Percentiles rank a stretch among this genome's conserved stretches.
Conservation (phyloP, 139 green algal genomes). For the Ostreobium quekettii region DNA sequence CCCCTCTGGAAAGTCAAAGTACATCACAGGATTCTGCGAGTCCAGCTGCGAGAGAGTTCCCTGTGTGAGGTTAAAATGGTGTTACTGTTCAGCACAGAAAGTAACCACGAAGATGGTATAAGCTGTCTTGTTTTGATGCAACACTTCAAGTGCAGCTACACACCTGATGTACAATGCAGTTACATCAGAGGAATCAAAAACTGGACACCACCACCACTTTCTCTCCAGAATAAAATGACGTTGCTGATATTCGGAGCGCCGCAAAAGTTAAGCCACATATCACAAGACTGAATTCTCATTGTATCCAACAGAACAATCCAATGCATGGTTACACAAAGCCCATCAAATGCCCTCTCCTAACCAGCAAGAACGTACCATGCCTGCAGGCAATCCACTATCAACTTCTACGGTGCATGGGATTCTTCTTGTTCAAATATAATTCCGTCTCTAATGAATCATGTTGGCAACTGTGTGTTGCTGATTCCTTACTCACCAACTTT, state of each 20-base stretch:
- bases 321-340: not conserved
- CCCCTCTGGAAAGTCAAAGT: slow-evolving; percentile 73
- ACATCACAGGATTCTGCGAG: slow-evolving; percentile 71
- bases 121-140: too few species aligned
- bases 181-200: too few species aligned
- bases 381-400: not conserved
- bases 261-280: too few species aligned
- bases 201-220: too few species aligned
- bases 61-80: slow-evolving; percentile 28
- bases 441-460: not conserved
- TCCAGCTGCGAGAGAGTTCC: slow-evolving; percentile 70
- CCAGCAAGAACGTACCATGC: not conserved
- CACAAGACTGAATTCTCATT: too few species aligned
- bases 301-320: too few species aligned
- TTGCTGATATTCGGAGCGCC: too few species aligned
- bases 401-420: not conserved
- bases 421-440: not conserved
- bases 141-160: too few species aligned
- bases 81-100: too few species aligned
- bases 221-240: too few species aligned
- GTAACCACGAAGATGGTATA: too few species aligned
- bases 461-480: not conserved
- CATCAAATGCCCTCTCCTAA: not conserved
- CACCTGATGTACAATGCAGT: too few species aligned
- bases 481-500: slow-evolving; percentile 34